phyloP scores from a whole-genome alignment of 169 alveolate species.

The Eimeria acervulina region DNA sequence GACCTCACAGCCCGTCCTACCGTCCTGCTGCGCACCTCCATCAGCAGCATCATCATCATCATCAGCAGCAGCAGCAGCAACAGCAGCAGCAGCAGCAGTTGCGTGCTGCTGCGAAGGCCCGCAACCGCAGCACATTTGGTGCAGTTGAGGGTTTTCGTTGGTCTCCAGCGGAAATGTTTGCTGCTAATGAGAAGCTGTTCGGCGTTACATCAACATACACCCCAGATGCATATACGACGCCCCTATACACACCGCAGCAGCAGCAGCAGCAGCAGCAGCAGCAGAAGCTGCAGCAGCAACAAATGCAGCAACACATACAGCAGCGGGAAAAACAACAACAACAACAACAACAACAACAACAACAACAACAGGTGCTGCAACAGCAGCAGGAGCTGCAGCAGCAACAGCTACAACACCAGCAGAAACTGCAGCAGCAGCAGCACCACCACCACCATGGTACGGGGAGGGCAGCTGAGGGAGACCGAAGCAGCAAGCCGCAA shows the following conservation, averaged over 20 bases:
- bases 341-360: background rate
- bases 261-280: constrained; percentile 27
- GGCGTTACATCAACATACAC: constrained; percentile 93
- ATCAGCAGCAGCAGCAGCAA: constrained; percentile 13
- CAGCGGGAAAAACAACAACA: background rate
- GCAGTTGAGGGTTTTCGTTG: constrained; percentile 87
- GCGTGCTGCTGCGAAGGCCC: background rate
- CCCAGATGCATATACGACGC: constrained; percentile 86
- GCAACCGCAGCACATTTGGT: background rate
- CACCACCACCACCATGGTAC: too few relatives aligned
- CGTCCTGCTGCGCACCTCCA: background rate
- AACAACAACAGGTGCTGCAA: background rate
- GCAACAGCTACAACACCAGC: too few relatives aligned
- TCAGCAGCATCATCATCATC: constrained; percentile 10
- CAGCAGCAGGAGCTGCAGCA: background rate
- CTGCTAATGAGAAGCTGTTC: constrained; percentile 92
- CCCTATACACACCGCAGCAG: constrained; percentile 39
- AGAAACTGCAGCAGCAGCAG: too few relatives aligned
- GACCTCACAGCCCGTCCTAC: background rate
- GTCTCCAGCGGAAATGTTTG: constrained; percentile 94
- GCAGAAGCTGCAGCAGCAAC: background rate
- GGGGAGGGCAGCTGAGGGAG: too few relatives aligned
- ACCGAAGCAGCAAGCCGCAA: background rate
- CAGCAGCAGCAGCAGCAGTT: background rate
- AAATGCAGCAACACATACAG: too few relatives aligned